These are phyloP conservation scores for Elaphomyces granulatus DNA, from an alignment of 495 filamentous ascomycete species.

Conservation along the genomic window DNA sequence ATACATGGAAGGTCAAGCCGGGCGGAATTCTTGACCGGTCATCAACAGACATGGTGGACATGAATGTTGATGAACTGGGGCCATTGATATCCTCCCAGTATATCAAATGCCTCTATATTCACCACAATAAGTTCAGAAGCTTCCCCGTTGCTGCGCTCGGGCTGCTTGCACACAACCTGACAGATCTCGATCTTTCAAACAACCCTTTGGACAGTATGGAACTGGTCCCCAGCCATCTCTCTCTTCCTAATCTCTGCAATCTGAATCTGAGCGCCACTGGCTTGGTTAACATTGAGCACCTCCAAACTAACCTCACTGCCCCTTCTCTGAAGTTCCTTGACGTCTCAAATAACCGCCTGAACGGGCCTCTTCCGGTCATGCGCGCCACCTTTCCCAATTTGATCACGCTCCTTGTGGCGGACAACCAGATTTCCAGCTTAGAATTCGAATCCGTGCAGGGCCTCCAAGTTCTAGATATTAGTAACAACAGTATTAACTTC, in stretches of 20 bases:
- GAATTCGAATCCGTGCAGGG: constrained; percentile 61
- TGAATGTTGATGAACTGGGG: constrained; percentile 33
- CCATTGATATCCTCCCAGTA: constrained; percentile 26
- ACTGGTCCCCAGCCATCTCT: constrained; percentile 41
- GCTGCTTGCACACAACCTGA: constrained; percentile 53
- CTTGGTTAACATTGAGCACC: constrained; percentile 47
- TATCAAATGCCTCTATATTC: constrained; percentile 46
- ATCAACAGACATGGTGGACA: constrained; percentile 40
- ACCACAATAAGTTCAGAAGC: constrained; percentile 56
- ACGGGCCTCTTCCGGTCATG: constrained; percentile 43
- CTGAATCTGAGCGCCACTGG: constrained; percentile 58
- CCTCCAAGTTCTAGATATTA: constrained; percentile 58
- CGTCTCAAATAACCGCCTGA: constrained; percentile 64
- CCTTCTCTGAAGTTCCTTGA: constrained; percentile 62
- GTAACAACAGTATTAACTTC: constrained; percentile 65
- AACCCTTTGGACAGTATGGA: constrained; percentile 56
- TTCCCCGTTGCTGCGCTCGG: constrained; percentile 51
- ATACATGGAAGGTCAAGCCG: constrained; percentile 47
- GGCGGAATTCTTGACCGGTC: constrained; percentile 63
- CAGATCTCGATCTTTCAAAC: constrained; percentile 60
- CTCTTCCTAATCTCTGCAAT: constrained; percentile 57
- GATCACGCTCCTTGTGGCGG: constrained; percentile 48
- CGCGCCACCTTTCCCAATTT: constrained; percentile 50
- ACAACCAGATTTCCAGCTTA: constrained; percentile 62
- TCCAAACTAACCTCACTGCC: constrained; percentile 49